Base-by-base conservation (phyloP, 2,329 filamentous ascomycete species). In the Neofusicoccum umdonicola region DNA sequence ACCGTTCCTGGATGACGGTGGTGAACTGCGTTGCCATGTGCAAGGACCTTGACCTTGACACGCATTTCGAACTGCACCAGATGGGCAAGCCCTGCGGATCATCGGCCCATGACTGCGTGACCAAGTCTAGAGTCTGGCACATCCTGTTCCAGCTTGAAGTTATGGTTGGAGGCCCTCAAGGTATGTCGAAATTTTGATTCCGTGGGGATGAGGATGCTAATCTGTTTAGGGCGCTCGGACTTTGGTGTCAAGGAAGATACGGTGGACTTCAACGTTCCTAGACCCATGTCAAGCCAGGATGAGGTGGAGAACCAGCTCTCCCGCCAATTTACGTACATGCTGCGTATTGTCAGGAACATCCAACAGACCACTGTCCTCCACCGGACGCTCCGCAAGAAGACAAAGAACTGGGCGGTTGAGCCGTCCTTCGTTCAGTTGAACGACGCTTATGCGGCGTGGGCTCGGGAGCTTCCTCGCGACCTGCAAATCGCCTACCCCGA, bases 1-100 rank as follows among this genome's bases (percentile, higher is more conserved):
- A 95, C 78, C 89, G 94, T 42, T 98, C 95, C 0, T 98, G 95
- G 94, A 96, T 97, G 87, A 92, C 91, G 4, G 88, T 96, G 19
- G 94, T 97, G 62, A 92, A 93, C 66, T 92, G 94, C 68, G 90
- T 96, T 7, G 90, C 93, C 52, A 97, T 98, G 92, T 92, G 88
- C 31, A 95, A 96, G 72, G 94, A 97, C 73, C 82, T 98, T 37
- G 92, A 93, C 19, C 81, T 98, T 5, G 89, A 97, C 73, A 92
- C 97, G 68, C 94, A 98, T 78, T 88, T 88, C 67, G 88, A 90
- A 65, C 87, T 88, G 50, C 95, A 98, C 75, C 85, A 89, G 67
- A 85, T 87, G 61, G 91, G 90, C 22, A 85, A 85, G 62, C 76
- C 84, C 0, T 98, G 95, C 73, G 88, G 86, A 4, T 88, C 88